Evolutionary conservation across 1,284 basidiomycete genomes (phyloP).

Genomic region (Ceratobasidium sp.): DNA sequence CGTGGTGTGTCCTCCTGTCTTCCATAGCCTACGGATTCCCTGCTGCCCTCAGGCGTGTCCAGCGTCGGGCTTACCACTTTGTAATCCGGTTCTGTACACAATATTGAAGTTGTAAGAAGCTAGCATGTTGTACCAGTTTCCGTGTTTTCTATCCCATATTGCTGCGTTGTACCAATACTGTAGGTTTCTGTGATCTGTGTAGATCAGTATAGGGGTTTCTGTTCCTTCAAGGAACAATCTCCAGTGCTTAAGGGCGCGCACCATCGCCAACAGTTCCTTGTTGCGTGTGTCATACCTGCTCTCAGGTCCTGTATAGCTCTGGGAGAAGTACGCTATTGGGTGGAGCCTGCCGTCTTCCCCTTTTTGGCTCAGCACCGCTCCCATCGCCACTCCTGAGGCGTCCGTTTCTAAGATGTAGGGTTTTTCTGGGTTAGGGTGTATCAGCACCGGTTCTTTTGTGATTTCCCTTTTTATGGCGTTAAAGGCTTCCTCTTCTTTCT

Average conservation of each 20-base stretch:
- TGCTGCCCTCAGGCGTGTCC: too few relatives aligned
- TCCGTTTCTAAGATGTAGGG: conserved; percentile 28
- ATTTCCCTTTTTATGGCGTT: conserved; percentile 49
- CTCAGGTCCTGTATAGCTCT: neutral
- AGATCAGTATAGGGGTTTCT: conserved; percentile 21
- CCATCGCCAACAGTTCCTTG: conserved; percentile 45
- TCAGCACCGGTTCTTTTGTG: conserved; percentile 11
- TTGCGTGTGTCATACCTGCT: too few relatives aligned
- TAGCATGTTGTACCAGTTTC: neutral
- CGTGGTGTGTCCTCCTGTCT: too few relatives aligned
- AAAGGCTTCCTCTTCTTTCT: conserved; percentile 52
- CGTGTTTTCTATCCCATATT: conserved; percentile 48
- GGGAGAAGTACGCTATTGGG: neutral
- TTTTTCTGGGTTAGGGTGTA: conserved; percentile 1
- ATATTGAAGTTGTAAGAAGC: neutral
- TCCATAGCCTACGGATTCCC: too few relatives aligned
- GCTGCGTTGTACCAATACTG: conserved; percentile 50
- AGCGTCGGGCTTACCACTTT: conserved; percentile 48
- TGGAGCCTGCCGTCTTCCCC: neutral
- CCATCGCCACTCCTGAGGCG: conserved; percentile 22
- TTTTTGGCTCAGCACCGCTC: conserved; percentile 1
- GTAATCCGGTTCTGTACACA: neutral
- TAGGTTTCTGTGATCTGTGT: conserved; percentile 12
- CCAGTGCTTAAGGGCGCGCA: conserved; percentile 49
- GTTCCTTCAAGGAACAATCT: conserved; percentile 50